Conservation (phyloP, 441 rosid genomes). For the Eutrema salsugineum region DNA sequence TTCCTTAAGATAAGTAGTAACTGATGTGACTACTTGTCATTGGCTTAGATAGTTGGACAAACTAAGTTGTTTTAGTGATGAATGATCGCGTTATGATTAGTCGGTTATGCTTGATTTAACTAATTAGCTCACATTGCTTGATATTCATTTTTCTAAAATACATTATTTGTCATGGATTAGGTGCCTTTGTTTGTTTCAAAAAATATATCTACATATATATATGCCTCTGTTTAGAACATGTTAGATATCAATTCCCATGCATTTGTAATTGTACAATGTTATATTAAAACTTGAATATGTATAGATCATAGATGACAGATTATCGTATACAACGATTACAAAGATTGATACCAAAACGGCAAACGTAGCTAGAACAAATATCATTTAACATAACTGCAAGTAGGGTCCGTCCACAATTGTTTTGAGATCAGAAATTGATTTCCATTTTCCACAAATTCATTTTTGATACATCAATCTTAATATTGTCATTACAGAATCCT, state of each 20-base stretch:
- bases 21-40: slow-evolving; percentile 13
- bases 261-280: not conserved
- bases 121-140: not conserved
- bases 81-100: not conserved
- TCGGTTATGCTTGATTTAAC: not conserved
- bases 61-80: not conserved
- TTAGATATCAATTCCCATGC: not conserved
- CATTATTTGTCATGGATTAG: not conserved
- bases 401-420: not conserved
- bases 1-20: slow-evolving; percentile 11
- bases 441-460: not conserved
- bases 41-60: slow-evolving; percentile 3
- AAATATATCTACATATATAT: too few relatives aligned
- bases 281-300: not conserved
- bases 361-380: not conserved
- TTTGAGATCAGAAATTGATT: not conserved
- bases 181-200: not conserved
- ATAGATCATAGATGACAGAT: not conserved
- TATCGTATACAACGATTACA: not conserved
- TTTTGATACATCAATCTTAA: not conserved
- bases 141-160: not conserved
- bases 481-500: not conserved
- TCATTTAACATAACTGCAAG: not conserved
- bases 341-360: not conserved
- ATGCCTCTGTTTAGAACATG: not conserved